Evolutionary conservation across 148 eudicot genomes (phyloP), one percentile per base, ranked within the genome.

Genomic region (Arbutus unedo): DNA sequence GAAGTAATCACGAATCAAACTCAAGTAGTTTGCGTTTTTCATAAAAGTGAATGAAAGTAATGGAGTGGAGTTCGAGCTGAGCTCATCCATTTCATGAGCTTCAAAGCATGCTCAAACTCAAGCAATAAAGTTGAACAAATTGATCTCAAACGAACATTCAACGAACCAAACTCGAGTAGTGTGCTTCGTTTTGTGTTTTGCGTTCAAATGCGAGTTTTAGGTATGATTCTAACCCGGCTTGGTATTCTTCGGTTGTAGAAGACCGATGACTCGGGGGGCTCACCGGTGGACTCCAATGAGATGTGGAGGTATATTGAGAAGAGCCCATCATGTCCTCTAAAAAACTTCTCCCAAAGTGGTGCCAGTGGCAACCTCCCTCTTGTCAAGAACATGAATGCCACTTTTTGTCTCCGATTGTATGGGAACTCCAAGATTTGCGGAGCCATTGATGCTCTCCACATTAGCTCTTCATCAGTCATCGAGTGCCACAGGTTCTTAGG

Each of bases 291-390:
- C 19, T 91, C 89, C 8, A 93, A 89, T 50, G 91, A 91, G 6
- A 89, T 83, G 74, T 95, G 97, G 49, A 95, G 89, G 84, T 92
- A 95, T n/a, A 95, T 86, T n/a, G 98, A 87, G 89, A 89, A 95
- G 72, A 80, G 74, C 55, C 89, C 90, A 78, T 91, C 83, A 73
- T 95, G 88, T 25, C 94, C 97, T 79, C 87, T 84, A 10, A 95
- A 95, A 88, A 95, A 95, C 83, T 76, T 80, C 85, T 95, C 98
- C 98, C 98, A 93, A 11, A 95, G 83, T 11, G 92, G 91, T 6
- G 91, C 91, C 53, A 95, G 84, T 23, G 93, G 93, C 74, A 95
- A 77, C 23, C 84, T 83, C 8, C 92, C 94, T 80, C 90, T 91
- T 0, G 91, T 85, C 76, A 95, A 83, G 91, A 93, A 95, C 94